Conservation (phyloP, 352 stramenopile species). For the Phytophthora colocasiae region DNA sequence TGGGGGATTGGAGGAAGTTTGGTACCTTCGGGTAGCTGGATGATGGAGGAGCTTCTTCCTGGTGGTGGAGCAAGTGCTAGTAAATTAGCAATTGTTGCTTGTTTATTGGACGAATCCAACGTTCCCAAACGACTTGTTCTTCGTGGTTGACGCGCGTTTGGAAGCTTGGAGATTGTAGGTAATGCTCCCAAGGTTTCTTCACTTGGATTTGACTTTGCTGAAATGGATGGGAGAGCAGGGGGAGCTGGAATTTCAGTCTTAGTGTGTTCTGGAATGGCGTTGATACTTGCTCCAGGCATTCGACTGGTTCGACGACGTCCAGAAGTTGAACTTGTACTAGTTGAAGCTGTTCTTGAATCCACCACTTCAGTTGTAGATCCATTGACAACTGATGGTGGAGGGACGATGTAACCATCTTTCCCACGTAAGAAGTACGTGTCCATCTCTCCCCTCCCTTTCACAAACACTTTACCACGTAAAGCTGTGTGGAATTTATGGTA, state of each 20-base stretch:
- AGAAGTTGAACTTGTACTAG: constrained; percentile 12
- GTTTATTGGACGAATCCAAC: constrained; percentile 15
- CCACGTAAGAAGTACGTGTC: constrained; percentile 82
- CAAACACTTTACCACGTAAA: constrained; percentile 76
- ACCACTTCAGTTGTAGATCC: constrained; percentile 8
- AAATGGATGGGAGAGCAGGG: neutral
- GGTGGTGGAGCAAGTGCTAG: constrained; percentile 12
- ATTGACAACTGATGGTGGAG: constrained; percentile 38
- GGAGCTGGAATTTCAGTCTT: constrained; percentile 1
- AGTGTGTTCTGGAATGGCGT: constrained; percentile 35
- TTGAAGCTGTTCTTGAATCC: neutral
- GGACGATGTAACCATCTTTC: constrained; percentile 65
- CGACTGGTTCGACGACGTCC: constrained; percentile 33
- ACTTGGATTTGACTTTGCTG: constrained; percentile 2
- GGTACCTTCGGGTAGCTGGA: constrained; percentile 26
- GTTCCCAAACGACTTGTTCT: constrained; percentile 19
- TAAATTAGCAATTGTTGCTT: constrained; percentile 27
- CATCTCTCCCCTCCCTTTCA: constrained; percentile 87
- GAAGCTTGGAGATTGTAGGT: constrained; percentile 16
- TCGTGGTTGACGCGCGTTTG: constrained; percentile 32
- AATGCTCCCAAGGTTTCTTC: neutral
- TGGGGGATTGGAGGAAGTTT: constrained; percentile 27
- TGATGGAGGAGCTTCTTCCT: constrained; percentile 15
- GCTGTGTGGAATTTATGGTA: constrained; percentile 76
- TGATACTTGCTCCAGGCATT: constrained; percentile 21